Evolutionary conservation across 2,329 filamentous ascomycete genomes (phyloP), one percentile per base, ranked within the genome.

Genomic region (Aspergillus pseudonomiae): DNA sequence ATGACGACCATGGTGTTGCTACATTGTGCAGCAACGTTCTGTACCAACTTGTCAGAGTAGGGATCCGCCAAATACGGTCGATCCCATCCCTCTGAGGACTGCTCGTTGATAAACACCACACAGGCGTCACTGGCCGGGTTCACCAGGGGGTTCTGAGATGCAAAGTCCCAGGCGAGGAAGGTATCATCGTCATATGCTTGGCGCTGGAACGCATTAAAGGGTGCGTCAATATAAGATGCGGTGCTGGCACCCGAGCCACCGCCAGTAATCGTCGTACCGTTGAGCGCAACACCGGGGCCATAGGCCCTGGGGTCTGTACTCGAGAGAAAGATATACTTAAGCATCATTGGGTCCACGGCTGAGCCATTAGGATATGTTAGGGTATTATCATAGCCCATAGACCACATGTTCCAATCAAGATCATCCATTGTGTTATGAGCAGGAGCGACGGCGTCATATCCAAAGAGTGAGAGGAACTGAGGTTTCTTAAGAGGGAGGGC

Each of bases 1-100:
- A 90, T 80, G 1, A 89, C 79, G 0, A 90, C 88, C 34, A 90
- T 81, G 1, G 88, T 89, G 63, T 86, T 88, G 66, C 80, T 82
- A 75, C 87, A 90, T n/a, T 79, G 78, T 7, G 80, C 75, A 0
- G 88, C 87, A 2, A 90, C 86, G 52, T 83, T 81, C 4, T 76
- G 73, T 59, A 90, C 82, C 0, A 90, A 77, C 0, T 74, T 75
- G 64, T 90, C 87, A 0, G 85, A 88, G 7, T 0, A 80, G 70
- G 28, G 64, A 66, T 5, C 46, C 5, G 46, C 26, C 16, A 52
- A 7, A 52, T 16, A 30, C 32, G 46, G 46, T 28, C 46, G 26
- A 30, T 52, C 46, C 46, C 46, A 52, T 5, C 46, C 46, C 26
- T 52, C 46, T 6, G 46, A 52, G 2, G 46, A 11, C n/a, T 52